Evolutionary conservation across 352 stramenopile species (phyloP), one percentile per base, ranked within the genome.

Genomic region (Vaucheria bursata): DNA sequence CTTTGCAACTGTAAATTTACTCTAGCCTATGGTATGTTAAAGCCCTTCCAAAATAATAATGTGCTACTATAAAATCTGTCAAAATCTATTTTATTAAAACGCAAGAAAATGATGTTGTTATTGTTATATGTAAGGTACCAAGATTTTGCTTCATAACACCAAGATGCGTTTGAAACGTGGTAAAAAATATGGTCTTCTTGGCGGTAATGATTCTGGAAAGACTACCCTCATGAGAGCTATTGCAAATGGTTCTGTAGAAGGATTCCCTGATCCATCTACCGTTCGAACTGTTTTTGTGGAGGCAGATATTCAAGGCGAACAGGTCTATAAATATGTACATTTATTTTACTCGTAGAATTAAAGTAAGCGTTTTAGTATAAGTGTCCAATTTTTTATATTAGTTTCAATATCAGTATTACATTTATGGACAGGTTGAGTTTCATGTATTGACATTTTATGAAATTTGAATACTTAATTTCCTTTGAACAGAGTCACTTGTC

Each of bases 1-100:
- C 88, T 99, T 1, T 99, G 96, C 86, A 97, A 99, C 91, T 98
- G 95, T 84, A 91, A 97, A 85, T 98, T 99, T 87, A 98, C 95
- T 77, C 90, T 99, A 67, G 96, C 96, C 1, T 97, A 95, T 84
- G 91, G 91, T 88, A 91, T 71, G 78, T 50, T 40, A 5, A 34
- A 18, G n/a, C 45, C 6, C 72, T 31, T 73, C 12, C 39, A 59
- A n/a, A 18, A 18, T 18, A 59, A 59, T 59, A n/a, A 18, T n/a
- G n/a, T n/a, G n/a, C n/a, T n/a, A n/a, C n/a, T n/a, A n/a, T n/a
- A n/a, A n/a, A n/a, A n/a, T n/a, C n/a, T n/a, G n/a, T n/a, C n/a
- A n/a, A n/a, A n/a, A n/a, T n/a, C n/a, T n/a, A n/a, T n/a, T n/a
- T n/a, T n/a, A n/a, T n/a, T n/a, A n/a, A n/a, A n/a, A n/a, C n/a